These are phyloP conservation scores for Haematococcus lacustris DNA, from an alignment of 139 green algal species.

Conservation along the genomic window DNA sequence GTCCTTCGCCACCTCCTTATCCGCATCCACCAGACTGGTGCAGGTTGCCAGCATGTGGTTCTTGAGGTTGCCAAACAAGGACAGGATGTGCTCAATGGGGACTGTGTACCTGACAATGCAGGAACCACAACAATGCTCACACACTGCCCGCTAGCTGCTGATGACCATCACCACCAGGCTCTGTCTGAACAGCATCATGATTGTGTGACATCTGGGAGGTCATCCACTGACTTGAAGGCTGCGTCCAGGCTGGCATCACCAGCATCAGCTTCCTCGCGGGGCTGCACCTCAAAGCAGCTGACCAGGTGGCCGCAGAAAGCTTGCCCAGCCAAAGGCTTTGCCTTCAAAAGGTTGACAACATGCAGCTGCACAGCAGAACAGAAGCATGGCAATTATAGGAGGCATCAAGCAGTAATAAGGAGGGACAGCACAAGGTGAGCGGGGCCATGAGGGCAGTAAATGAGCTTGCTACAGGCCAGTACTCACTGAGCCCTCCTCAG, in stretches of 20 bases:
- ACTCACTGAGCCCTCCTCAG: conserved; percentile 41
- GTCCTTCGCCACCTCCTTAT: not conserved
- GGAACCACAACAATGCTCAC: not conserved
- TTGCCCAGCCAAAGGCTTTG: conserved; percentile 41
- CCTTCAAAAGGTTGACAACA: conserved; percentile 53
- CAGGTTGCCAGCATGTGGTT: conserved; percentile 40
- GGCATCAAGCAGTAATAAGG: not conserved
- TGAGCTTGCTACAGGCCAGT: no score
- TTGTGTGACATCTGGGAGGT: not conserved
- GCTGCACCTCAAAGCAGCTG: conserved; percentile 8
- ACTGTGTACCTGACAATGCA: conserved; percentile 14
- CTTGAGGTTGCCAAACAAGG: conserved; percentile 26
- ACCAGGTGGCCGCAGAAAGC: conserved; percentile 55
- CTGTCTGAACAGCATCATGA: not conserved
- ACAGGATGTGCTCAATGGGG: conserved; percentile 43
- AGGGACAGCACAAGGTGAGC: no score
- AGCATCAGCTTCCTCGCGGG: not conserved
- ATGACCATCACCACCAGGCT: not conserved
- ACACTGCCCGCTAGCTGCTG: not conserved
- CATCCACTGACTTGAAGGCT: not conserved
- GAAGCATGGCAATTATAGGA: not conserved
- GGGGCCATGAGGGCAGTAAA: no score
- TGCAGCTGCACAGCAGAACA: conserved; percentile 27
- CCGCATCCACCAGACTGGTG: not conserved
- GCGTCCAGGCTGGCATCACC: not conserved